phyloP scores from a whole-genome alignment of 1,284 basidiomycete species.

The Chondrostereum purpureum region DNA sequence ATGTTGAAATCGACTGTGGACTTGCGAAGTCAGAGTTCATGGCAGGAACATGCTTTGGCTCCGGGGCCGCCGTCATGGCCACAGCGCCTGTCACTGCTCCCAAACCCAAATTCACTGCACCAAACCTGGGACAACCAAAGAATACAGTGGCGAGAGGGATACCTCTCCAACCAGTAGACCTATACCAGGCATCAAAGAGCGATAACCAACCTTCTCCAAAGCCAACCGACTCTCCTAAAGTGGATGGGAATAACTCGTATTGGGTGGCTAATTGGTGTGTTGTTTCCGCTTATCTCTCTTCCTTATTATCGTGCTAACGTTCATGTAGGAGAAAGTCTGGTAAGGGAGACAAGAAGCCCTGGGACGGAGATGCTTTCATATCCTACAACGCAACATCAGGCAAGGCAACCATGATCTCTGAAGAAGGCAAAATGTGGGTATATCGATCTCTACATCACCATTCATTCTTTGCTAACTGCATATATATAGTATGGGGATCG shows the following conservation, averaged over 20 bases:
- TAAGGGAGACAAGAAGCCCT: constrained; percentile 74
- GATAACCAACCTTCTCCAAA: no score
- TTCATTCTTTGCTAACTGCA: no score
- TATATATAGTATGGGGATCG: constrained; percentile 53
- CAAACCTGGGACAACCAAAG: constrained; percentile 25
- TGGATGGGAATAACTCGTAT: background rate
- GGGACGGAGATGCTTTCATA: constrained; percentile 77
- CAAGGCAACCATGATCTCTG: constrained; percentile 57
- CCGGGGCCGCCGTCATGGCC: constrained; percentile 16
- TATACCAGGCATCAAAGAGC: constrained; percentile 17
- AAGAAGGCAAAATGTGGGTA: constrained; percentile 61
- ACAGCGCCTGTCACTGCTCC: no score
- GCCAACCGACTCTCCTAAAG: background rate
- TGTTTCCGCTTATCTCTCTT: constrained; percentile 5
- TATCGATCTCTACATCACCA: no score
- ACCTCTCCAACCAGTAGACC: constrained; percentile 36
- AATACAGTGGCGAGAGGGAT: constrained; percentile 22
- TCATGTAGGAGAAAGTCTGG: constrained; percentile 70
- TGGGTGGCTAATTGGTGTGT: constrained; percentile 11
- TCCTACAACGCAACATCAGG: constrained; percentile 33
- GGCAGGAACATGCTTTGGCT: constrained; percentile 58
- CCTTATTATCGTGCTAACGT: constrained; percentile 9
- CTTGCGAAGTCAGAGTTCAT: constrained; percentile 54
- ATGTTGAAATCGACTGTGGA: constrained; percentile 59
- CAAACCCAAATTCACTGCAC: constrained; percentile 42